Conservation (phyloP, 75 land plant species). For the Adiantum capillusveneris region DNA sequence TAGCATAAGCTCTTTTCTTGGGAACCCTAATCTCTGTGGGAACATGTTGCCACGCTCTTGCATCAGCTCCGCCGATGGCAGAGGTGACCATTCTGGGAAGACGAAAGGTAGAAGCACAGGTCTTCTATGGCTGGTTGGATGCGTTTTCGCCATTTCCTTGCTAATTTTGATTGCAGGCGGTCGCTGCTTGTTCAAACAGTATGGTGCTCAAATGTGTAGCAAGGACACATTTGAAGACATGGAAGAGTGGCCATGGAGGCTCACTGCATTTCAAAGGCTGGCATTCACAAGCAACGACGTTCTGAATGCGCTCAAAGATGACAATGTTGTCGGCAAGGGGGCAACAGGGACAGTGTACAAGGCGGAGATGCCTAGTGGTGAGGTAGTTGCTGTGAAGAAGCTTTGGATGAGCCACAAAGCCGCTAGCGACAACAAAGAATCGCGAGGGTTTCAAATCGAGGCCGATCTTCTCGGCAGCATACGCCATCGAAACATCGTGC, state of each 20-base stretch:
- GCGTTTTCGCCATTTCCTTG: slow-evolving; percentile 2
- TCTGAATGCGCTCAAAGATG: slow-evolving; percentile 34
- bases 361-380: neutral
- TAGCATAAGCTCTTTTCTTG: slow-evolving; percentile 15
- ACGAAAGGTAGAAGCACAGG: neutral
- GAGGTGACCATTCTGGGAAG: neutral
- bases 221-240: too few relatives aligned
- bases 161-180: slow-evolving; percentile 1
- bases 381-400: slow-evolving; percentile 64
- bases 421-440: slow-evolving; percentile 15
- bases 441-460: slow-evolving; percentile 47
- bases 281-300: slow-evolving; percentile 46
- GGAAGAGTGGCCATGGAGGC: slow-evolving; percentile 69
- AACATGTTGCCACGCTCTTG: neutral
- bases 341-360: slow-evolving; percentile 71
- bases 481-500: slow-evolving; percentile 62
- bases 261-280: slow-evolving; percentile 63
- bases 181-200: too few relatives aligned
- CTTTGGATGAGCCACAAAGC: slow-evolving; percentile 14
- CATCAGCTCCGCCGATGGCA: neutral
- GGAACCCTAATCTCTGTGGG: neutral
- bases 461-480: slow-evolving; percentile 49
- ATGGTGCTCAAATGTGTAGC: too few relatives aligned
- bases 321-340: slow-evolving; percentile 64
- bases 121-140: slow-evolving; percentile 1